Evolutionary conservation across 805 yeast species (phyloP).

Genomic region (Candida insectalens): DNA sequence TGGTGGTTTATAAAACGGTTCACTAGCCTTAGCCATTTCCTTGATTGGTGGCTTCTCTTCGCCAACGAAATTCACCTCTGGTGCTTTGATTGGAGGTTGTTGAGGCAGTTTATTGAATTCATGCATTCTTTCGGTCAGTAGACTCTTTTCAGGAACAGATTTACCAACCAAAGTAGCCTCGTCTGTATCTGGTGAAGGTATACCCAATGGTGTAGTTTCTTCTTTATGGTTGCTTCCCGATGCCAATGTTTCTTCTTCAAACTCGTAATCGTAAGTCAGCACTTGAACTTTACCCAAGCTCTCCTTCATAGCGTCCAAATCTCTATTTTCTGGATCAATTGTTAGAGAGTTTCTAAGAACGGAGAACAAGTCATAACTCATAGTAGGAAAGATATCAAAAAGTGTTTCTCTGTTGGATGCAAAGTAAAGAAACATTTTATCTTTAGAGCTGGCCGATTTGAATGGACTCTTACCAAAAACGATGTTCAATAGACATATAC

Average conservation of each 20-base stretch:
- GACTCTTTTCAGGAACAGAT: constrained; percentile 1
- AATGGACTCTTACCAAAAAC: constrained; percentile 89
- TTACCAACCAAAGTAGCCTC: not conserved
- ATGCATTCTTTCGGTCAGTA: not conserved
- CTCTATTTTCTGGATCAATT: constrained; percentile 81
- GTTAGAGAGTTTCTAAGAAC: constrained; percentile 71
- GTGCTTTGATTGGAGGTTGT: not conserved
- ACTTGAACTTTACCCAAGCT: constrained; percentile 53
- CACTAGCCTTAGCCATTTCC: not conserved
- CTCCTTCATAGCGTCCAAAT: constrained; percentile 45
- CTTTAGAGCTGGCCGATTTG: constrained; percentile 63
- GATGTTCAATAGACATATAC: constrained; percentile 70
- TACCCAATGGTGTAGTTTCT: constrained; percentile 8
- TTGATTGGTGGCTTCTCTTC: not conserved
- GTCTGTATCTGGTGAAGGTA: not conserved
- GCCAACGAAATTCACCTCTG: not conserved
- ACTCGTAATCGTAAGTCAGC: constrained; percentile 80
- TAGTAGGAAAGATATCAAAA: constrained; percentile 83
- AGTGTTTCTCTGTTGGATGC: constrained; percentile 81
- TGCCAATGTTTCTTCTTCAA: constrained; percentile 19
- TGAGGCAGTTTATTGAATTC: not conserved
- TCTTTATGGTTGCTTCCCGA: constrained; percentile 4
- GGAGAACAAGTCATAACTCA: constrained; percentile 81
- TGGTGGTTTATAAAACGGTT: not conserved
- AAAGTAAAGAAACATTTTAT: constrained; percentile 76